Evolutionary conservation across 2,329 filamentous ascomycete genomes (phyloP), one percentile per base, ranked within the genome.

Genomic region (Thermothelomyces thermophilus): DNA sequence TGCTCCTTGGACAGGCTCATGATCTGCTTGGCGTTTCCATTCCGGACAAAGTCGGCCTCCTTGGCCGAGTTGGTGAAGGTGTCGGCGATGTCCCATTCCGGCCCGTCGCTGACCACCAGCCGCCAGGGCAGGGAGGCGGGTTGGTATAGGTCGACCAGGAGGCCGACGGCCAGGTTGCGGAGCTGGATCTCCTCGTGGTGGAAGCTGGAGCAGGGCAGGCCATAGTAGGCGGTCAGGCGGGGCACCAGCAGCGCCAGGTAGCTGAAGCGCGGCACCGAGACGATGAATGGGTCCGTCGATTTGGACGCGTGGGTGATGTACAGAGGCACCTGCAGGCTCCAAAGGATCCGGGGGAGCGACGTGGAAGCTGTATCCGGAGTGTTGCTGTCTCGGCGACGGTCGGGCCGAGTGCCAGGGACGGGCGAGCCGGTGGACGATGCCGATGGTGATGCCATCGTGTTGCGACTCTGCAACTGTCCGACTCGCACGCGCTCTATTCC

Each of bases 1-100:
- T 95, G 83, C 40, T 87, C 82, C 65, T 90, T 90, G 53, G 85
- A 89, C 62, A 96, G 73, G 47, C 83, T 84, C 88, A 95, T 95
- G 62, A 95, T 90, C 53, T 86, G 84, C 64, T 91, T 90, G 14
- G 88, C 89, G 47, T 86, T 93, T 39, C 90, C 89, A 59, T 93
- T 91, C 45, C 90, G 81, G 44, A 95, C 73, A 59, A 90, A 95
- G 67, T 95, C 90, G 26, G 90, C 90, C 75, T 84, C 80, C 64
- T 84, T 84, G 54, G 77, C 78, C 50, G 75, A 75, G 64, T 84
- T 84, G 49, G 83, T 71, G 57, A 83, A 84, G 0, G 80, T 82
- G 62, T 82, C 79, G 36, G 68, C 72, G 42, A 81, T 79, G 57
- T 82, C 78, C 78, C 78, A 82, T 42, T 73, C 73, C 28, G 73